Base-by-base conservation (phyloP, 169 alveolate genomes). In the Cryptosporidium xiaoi region DNA sequence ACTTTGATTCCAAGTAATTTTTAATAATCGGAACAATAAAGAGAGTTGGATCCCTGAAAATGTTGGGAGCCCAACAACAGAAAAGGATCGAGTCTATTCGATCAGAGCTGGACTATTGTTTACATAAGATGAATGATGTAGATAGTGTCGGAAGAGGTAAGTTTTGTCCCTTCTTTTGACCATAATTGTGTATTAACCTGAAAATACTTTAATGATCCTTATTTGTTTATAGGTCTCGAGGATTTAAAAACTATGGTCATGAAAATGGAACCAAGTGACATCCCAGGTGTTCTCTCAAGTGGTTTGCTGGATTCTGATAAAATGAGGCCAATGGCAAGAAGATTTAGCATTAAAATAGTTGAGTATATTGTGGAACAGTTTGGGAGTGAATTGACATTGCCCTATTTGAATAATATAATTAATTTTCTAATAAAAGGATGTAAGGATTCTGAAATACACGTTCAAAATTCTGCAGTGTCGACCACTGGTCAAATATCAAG, bases 11-110 rank as follows among this genome's bases (percentile, higher is more conserved):
- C 48, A 40, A 40, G 48, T 40, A 40, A 40, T 40, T 40, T 8
- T 8, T 6, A 6, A 6, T 40, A 40, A 40, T 40, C 4, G 48
- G 6, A 40, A 6, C 10, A 40, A 40, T 8, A 40, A 40, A 40
- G 10, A 40, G 10, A 27, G 55, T 36, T 36, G 31, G 65, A 62
- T 24, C 50, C 87, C 66, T 15, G 46, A 77, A 48, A 46, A 77
- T 77, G 87, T 40, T 77, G 40, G 87, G 87, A 60, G 87, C 87
- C 87, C 87, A 77, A 62, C 69, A 77, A 40, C 87, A 77, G 24
- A 77, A 77, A 62, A 56, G 87, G 31, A 77, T 56, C 29, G 87
- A 77, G 51, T 60, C 87, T 34, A 56, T 77, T 44, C 36, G 87
- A 50, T 66, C 29, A 34, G 87, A 77, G 51, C 50, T 77, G 69